Evolutionary conservation across 495 filamentous ascomycete genomes (phyloP).

Genomic region (Xylaria curta): DNA sequence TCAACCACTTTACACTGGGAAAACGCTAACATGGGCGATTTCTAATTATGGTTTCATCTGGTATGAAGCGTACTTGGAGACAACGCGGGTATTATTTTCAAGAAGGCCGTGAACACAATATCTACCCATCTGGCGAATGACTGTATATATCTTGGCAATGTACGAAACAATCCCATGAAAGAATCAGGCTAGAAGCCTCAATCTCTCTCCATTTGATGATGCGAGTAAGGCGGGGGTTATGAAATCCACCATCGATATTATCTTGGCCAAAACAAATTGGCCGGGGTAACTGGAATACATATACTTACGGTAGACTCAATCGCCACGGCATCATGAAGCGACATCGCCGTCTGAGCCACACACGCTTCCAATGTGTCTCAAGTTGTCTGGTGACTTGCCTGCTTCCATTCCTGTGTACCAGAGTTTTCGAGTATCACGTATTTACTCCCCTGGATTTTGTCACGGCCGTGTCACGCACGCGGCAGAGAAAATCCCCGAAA

Average conservation of each 20-base stretch:
- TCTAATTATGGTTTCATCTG: neutral
- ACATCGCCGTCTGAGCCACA: neutral
- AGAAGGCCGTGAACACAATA: neutral
- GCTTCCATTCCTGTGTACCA: neutral
- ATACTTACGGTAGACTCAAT: neutral
- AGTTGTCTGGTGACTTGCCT: neutral
- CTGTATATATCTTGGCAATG: neutral
- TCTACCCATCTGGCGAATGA: neutral
- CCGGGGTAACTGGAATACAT: neutral
- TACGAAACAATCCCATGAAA: neutral
- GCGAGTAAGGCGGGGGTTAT: neutral
- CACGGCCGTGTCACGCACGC: conserved; percentile 11
- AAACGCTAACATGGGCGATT: neutral
- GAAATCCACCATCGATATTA: neutral
- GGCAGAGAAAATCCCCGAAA: neutral
- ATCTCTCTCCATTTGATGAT: neutral
- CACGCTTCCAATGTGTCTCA: neutral
- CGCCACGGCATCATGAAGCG: neutral
- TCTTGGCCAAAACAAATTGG: neutral
- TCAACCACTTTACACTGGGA: neutral
- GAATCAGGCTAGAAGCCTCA: neutral
- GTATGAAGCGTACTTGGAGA: neutral
- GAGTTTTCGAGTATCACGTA: neutral
- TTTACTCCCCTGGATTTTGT: neutral
- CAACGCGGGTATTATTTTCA: neutral